Conservation (phyloP, 257 asterid genomes). For the Solanum pennellii region DNA sequence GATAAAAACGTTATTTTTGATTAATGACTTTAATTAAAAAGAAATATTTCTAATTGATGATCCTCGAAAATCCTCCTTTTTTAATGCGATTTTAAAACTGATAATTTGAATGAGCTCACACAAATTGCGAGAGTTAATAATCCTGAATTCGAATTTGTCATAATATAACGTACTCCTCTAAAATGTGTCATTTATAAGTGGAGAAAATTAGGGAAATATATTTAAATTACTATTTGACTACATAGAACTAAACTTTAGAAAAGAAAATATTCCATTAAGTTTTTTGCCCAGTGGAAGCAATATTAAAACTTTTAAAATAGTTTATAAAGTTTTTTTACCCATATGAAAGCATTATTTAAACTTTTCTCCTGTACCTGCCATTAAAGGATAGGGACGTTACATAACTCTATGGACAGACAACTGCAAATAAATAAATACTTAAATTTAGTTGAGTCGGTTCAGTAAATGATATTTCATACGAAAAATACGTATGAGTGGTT, state of each 20-base stretch:
- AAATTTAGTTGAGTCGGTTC: too few relatives aligned
- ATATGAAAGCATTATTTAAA: background rate
- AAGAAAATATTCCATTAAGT: background rate
- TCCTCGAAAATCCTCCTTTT: background rate
- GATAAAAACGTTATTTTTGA: background rate
- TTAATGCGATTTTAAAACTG: background rate
- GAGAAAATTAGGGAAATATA: background rate
- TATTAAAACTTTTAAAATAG: background rate
- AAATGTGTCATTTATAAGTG: background rate
- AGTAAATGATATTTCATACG: too few relatives aligned
- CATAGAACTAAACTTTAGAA: background rate
- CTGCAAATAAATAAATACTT: background rate
- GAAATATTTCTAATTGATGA: background rate
- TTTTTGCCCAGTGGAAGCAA: background rate
- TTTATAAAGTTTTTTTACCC: background rate
- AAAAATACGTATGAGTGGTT: background rate
- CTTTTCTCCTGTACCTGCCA: background rate
- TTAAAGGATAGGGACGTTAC: background rate
- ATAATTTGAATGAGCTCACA: background rate
- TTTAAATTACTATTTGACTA: background rate
- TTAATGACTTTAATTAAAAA: background rate
- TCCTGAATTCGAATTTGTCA: background rate
- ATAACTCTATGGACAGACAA: background rate
- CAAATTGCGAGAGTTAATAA: background rate
- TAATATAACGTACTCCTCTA: background rate